Base-by-base conservation (phyloP, 1,139 yeast species). In the Magnusiomyces ingens region DNA sequence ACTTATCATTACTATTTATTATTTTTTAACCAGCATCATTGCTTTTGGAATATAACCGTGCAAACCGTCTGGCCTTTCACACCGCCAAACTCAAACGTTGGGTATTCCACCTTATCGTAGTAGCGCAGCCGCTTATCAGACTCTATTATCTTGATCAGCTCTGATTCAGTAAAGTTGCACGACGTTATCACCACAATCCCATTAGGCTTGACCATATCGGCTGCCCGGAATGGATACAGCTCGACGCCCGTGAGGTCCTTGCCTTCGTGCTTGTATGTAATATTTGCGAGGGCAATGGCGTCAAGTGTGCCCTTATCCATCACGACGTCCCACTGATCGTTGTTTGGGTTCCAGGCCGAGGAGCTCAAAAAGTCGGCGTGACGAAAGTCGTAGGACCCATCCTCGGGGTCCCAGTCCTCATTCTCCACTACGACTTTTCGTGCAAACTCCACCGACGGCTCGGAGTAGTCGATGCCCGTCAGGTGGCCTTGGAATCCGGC, bases 271-370 rank as follows among this genome's bases (percentile, higher is more conserved):
- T 73, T 77, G 50, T 73, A 76, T 21, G 63, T 65, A 41, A 81
- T 64, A 46, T 85, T 89, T 63, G 89, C 86, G 50, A 93, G 75
- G 0, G 97, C 97, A 59, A 94, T 93, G 4, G 99, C 99, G 71
- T 93, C 99, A 44, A 94, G 71, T 0, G 99, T 93, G 10, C 99
- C 99, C 66, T 93, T 93, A 68, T 93, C 99, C 44, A 91, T 71
- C 1, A 91, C 78, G 4, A 93, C 68, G 63, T 91, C 95, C 70
- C 79, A 90, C 22, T 21, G 32, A 41, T 71, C 60, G 67, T 81
- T 60, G 45, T 18, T 10, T 41, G 71, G 61, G 67, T 81, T 60
- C 67, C 69, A 66, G 53, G 64, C 60, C 51, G 60, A 52, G 21
- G 62, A 56, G 13, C 58, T 53, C 37, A 74, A 53, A 51, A 74